Base-by-base conservation (phyloP, 371 early-diverging fungal genomes). In the Chytridium lagenaria region DNA sequence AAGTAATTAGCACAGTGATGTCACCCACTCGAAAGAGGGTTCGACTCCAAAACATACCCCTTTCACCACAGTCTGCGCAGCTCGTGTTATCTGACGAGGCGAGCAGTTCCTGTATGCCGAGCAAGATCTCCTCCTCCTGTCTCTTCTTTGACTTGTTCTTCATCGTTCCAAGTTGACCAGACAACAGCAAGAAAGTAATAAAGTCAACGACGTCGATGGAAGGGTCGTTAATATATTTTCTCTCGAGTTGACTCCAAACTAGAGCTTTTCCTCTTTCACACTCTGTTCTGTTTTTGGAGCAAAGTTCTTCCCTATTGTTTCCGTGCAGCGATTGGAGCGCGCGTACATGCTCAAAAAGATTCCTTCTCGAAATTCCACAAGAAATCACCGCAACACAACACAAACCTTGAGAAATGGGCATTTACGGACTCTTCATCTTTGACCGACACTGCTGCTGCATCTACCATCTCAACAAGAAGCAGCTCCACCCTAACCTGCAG, bases 361-460 rank as follows among this genome's bases (percentile, higher is more conserved):
- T 7, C 44, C 44, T 44, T 44, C 44, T 44, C 44, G 44, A 44
- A 44, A n/a, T n/a, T n/a, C n/a, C n/a, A n/a, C n/a, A n/a, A n/a
- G n/a, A n/a, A n/a, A n/a, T n/a, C n/a, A n/a, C n/a, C n/a, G n/a
- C n/a, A n/a, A 15, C 55, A 26, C 12, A 52, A 26, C 5, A 23
- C 26, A 52, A 52, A 52, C 5, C 7, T 52, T n/a, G 55, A 52
- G 55, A 10, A 52, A 52, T 52, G 55, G 23, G 16, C 55, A 61
- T 95, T 52, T 90, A 95, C 86, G 90, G 88, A 76, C 82, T 96
- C 26, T 93, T 93, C 81, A 94, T 97, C 69, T 97, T 96, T 83
- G 94, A 97, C 87, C 87, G 94, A 15, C 94, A 94, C 83, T 97
- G 96, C 80, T 88, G 88, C 49, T 94, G 95, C 85, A 90, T 95